Evolutionary conservation across 768 basidiomycete genomes (phyloP), one percentile per base, ranked within the genome.

Genomic region (Leccinum barrowsii): DNA sequence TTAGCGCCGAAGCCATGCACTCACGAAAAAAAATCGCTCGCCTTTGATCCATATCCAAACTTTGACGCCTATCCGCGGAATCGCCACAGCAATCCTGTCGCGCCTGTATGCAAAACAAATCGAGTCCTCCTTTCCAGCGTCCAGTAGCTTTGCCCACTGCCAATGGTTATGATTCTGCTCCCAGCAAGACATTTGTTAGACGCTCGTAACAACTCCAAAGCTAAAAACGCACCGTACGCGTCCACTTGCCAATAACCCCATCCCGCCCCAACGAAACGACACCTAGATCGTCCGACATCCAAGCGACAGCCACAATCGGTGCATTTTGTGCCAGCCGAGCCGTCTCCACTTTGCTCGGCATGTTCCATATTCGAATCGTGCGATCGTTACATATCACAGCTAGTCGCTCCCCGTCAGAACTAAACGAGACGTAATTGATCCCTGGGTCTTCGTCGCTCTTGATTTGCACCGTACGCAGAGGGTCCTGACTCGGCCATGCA

Each of bases 281-380:
- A 2, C 82, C 86, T 57, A 75, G 67, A 58, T 85, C 82, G 30
- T 76, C 77, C 35, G 81, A 78, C 75, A 87, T 77, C 87, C 87
- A 89, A 50, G 77, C 77, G 7, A 83, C 75, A 8, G 77, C 75
- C 26, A 80, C 69, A 8, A 85, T 72, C 2, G 73, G 72, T 49
- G 81, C 72, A 64, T 79, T 80, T 63, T 86, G 84, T 21, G 77
- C 69, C 50, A 89, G 72, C 49, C 80, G 76, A 10, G 84, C 85
- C 50, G 85, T 74, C 71, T 89, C 88, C 42, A 69, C 68, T 13
- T 71, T 73, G 30, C 64, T 74, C 32, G 66, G 54, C 59, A 77
- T 85, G 61, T 78, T 78, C 85, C 85, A 87, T 67, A 89, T 80
- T 48, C 87, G 84, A 50, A 88, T 74, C 21, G 84, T 82, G 32